Evolutionary conservation across 2,329 filamentous ascomycete genomes (phyloP), one percentile per base, ranked within the genome.

Genomic region (Pleoardoris graminearum): DNA sequence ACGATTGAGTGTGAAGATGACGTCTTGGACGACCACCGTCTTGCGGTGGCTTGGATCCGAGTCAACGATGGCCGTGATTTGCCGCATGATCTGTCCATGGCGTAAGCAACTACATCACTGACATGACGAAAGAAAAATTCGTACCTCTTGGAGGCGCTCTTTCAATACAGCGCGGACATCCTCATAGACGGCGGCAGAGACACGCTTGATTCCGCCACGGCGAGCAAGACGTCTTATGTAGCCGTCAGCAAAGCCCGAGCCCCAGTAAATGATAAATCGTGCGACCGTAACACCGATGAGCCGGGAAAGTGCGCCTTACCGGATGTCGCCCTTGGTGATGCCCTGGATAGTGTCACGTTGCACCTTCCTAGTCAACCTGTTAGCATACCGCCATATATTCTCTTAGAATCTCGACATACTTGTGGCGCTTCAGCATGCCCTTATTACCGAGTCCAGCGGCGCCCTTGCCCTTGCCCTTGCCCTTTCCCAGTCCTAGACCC

Each of bases 121-220:
- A 44, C n/a, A 19, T 6, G 14, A 16, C 4, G 33, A 29, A 21
- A 17, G 4, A 3, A 21, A 22, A 27, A 21, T n/a, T 56, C 69
- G 51, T 44, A 70, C 67, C 0, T 27, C 1, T 14, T 53, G 48
- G 2, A 92, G 71, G 0, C 79, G 75, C 0, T 61, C 54, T 19
- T 79, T 82, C 1, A 92, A 47, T 0, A 77, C 82, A 0, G 3
- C 16, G 0, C 89, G 77, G 0, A 80, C 70, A 0, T 89, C 85
- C 0, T 85, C 77, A 62, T 92, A 92, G 2, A 91, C 86, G 0
- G 39, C 58, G 0, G 67, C 80, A 0, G 85, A 86, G 7, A 92
- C 90, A 0, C 89, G 79, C 67, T 91, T 91, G 0, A 93, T 86
- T 0, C 89, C 89, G 1, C 89, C 89, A 6, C 89, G 84, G 5